A percentile compares a stretch with the other conserved stretches of the same genome.
Conservation (phyloP, 805 yeast species). For the Kregervanrija delftensis region DNA sequence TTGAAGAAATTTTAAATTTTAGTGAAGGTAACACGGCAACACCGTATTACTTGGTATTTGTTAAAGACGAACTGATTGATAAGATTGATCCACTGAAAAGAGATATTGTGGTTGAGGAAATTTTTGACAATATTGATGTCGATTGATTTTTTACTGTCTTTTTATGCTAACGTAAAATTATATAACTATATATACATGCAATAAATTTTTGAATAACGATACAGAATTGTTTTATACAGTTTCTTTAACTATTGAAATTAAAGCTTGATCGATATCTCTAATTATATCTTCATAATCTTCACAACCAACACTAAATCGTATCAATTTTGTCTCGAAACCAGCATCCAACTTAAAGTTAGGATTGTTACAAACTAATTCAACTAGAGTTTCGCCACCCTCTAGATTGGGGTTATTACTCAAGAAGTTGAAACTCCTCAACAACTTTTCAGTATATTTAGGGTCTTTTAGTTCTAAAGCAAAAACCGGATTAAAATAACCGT, state of each 20-base stretch:
- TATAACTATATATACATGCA: neutral
- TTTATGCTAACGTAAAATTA: neutral
- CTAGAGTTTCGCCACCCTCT: slow-evolving; percentile 45
- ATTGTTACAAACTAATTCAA: slow-evolving; percentile 35
- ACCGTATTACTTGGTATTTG: slow-evolving; percentile 86
- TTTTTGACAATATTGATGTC: slow-evolving; percentile 1
- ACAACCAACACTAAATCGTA: slow-evolving; percentile 47
- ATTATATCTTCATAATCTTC: slow-evolving; percentile 46
- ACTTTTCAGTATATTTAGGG: slow-evolving; percentile 30
- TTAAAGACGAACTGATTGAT: slow-evolving; percentile 51
- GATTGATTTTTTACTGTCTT: neutral
- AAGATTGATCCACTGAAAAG: slow-evolving; percentile 64
- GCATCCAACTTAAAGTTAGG: slow-evolving; percentile 21
- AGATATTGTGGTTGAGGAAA: slow-evolving; percentile 17
- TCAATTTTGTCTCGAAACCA: slow-evolving; percentile 18
- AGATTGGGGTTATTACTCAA: slow-evolving; percentile 43
- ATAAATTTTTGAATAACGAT: neutral
- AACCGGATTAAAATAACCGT: slow-evolving; percentile 39
- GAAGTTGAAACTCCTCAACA: slow-evolving; percentile 41
- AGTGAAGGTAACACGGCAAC: slow-evolving; percentile 75
- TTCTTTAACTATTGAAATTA: slow-evolving; percentile 17
- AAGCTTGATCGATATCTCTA: slow-evolving; percentile 38
- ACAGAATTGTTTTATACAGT: neutral
- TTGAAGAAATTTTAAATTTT: slow-evolving; percentile 61
- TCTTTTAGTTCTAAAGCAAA: slow-evolving; percentile 35